These are phyloP conservation scores for Brettanomyces sp. DNA, from an alignment of 805 yeast species.

Conservation along the genomic window DNA sequence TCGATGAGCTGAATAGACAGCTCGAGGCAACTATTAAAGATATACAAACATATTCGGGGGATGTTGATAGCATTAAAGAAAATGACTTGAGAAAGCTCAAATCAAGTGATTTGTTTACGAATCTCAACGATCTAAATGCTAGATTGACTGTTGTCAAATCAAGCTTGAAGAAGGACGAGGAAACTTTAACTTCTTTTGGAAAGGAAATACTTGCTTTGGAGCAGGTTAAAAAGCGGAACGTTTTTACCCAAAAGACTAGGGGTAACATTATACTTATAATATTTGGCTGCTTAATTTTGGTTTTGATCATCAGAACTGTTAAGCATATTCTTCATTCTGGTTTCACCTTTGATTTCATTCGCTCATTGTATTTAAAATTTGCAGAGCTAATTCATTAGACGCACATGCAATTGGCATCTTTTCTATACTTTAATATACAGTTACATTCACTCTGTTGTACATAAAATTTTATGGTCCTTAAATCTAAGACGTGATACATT, in stretches of 20 bases:
- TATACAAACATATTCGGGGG: conserved; percentile 21
- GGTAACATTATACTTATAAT: conserved; percentile 1
- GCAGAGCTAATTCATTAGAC: too few species aligned
- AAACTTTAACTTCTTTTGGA: conserved; percentile 14
- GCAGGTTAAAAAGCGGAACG: conserved; percentile 10
- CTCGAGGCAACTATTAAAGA: conserved; percentile 18
- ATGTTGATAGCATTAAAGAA: conserved; percentile 19
- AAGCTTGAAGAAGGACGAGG: conserved; percentile 14
- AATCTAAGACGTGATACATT: not conserved
- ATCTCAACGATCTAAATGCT: conserved; percentile 19
- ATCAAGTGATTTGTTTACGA: conserved; percentile 15
- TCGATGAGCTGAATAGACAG: conserved; percentile 19
- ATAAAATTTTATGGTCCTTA: not conserved
- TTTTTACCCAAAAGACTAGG: conserved; percentile 5
- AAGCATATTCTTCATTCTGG: not conserved
- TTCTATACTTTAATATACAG: too few species aligned
- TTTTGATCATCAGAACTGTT: not conserved
- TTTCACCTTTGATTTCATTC: too few species aligned
- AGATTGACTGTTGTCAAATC: conserved; percentile 19
- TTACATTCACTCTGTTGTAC: not conserved
- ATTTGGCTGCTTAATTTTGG: not conserved
- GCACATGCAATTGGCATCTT: too few species aligned
- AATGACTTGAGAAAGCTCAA: conserved; percentile 15
- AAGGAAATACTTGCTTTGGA: conserved; percentile 10
- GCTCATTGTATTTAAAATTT: too few species aligned